These are phyloP conservation scores for Eutypella sp. DNA, from an alignment of 2,329 filamentous ascomycete species.

Conservation along the genomic window DNA sequence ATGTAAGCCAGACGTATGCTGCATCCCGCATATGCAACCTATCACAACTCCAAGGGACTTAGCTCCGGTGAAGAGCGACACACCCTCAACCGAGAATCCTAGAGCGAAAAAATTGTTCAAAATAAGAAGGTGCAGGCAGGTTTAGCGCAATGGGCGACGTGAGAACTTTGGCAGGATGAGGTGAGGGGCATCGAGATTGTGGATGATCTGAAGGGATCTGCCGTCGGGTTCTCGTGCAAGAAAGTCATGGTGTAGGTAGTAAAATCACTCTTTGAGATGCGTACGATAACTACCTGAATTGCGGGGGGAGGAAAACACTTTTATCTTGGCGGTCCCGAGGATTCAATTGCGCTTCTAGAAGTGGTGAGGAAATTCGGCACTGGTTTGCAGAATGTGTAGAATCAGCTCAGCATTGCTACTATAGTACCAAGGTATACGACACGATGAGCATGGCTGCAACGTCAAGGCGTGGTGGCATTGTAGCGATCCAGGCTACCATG, in stretches of 20 bases:
- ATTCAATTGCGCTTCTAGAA: neutral
- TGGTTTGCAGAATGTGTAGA: neutral
- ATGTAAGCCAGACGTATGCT: constrained; percentile 9
- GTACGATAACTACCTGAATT: too few species aligned
- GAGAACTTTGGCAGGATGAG: neutral
- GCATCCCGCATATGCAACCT: constrained; percentile 17
- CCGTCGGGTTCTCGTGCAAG: neutral
- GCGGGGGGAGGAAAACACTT: neutral
- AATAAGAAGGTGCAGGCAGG: neutral
- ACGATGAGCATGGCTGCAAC: neutral
- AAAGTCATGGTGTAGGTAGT: neutral
- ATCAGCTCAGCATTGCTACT: neutral
- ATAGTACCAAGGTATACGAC: neutral
- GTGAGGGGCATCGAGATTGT: too few species aligned
- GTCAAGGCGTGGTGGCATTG: neutral
- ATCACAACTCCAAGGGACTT: constrained; percentile 11
- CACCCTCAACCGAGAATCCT: neutral
- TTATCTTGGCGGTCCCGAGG: neutral
- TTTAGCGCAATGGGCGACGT: neutral
- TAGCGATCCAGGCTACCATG: too few species aligned
- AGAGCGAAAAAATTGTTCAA: neutral
- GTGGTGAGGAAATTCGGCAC: neutral
- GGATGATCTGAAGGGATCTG: neutral
- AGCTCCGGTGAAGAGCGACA: neutral
- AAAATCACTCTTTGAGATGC: too few species aligned